phyloP scores from a whole-genome alignment of 2,329 filamentous ascomycete genomes.

The Diaporthe ampelina region DNA sequence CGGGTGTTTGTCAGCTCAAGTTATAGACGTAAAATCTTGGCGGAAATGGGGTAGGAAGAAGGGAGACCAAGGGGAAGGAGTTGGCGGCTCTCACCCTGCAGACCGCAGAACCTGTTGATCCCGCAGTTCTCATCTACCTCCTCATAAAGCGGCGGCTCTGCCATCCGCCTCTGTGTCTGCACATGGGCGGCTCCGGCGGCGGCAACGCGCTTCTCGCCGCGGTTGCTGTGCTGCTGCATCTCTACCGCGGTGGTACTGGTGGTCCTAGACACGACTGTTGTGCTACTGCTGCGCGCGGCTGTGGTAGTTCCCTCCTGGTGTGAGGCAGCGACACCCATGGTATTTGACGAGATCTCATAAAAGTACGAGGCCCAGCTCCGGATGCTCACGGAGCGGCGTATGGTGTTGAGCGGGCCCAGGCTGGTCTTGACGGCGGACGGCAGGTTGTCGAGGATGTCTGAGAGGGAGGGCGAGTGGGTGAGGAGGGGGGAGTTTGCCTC shows the following conservation, averaged over 20 bases:
- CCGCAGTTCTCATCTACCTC: slow-evolving; percentile 30
- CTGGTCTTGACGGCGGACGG: slow-evolving; percentile 38
- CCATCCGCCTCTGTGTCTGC: background rate
- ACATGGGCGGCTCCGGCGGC: too few species aligned
- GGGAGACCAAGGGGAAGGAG: too few species aligned
- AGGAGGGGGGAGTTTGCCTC: background rate
- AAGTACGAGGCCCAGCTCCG: slow-evolving; percentile 38
- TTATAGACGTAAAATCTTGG: too few species aligned
- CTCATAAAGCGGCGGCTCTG: background rate
- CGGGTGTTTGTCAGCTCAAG: background rate
- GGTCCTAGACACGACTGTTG: slow-evolving; percentile 28
- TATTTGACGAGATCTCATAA: slow-evolving; percentile 34
- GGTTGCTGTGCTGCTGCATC: slow-evolving; percentile 38
- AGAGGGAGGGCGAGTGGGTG: slow-evolving; percentile 3
- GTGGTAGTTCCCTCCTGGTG: background rate
- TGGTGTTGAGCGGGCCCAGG: slow-evolving; percentile 36
- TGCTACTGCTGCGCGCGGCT: background rate
- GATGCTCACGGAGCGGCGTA: slow-evolving; percentile 38
- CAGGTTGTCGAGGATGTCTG: slow-evolving; percentile 35
- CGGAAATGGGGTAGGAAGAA: too few species aligned
- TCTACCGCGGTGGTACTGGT: slow-evolving; percentile 32
- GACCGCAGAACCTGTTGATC: slow-evolving; percentile 43
- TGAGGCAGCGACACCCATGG: slow-evolving; percentile 16
- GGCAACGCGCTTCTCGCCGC: slow-evolving; percentile 21
- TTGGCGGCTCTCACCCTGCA: slow-evolving; percentile 38